Evolutionary conservation across 1,139 yeast genomes (phyloP).

Genomic region (Geotrichum restrictum): DNA sequence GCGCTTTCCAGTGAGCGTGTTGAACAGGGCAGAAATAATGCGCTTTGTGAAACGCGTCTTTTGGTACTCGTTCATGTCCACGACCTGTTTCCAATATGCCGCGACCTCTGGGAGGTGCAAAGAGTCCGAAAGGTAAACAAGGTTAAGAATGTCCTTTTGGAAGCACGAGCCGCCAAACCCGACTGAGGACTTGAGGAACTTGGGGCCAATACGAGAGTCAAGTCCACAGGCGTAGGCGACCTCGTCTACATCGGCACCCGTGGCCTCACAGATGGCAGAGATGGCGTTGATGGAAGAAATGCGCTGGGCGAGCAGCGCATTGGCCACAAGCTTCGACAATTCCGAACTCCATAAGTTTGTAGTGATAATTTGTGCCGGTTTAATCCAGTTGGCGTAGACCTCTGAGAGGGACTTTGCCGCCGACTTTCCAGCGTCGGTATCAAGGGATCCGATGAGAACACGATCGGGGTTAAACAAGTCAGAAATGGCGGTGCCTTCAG

Average conservation of each 20-base stretch:
- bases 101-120: slow-evolving; percentile 35
- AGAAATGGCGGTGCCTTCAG: slow-evolving; percentile 32
- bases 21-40: slow-evolving; percentile 30
- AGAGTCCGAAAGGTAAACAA: slow-evolving; percentile 33
- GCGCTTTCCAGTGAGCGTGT: slow-evolving; percentile 31
- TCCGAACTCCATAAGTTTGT: slow-evolving; percentile 35
- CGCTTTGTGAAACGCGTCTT: slow-evolving; percentile 32
- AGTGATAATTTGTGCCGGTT: slow-evolving; percentile 30
- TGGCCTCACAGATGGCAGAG: slow-evolving; percentile 34
- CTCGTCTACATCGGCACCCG: slow-evolving; percentile 35
- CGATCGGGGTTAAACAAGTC: slow-evolving; percentile 33
- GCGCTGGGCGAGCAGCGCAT: slow-evolving; percentile 34
- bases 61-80: slow-evolving; percentile 34
- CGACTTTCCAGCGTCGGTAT: slow-evolving; percentile 27
- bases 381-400: slow-evolving; percentile 34
- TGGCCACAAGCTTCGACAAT: slow-evolving; percentile 35
- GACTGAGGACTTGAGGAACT: slow-evolving; percentile 32
- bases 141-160: slow-evolving; percentile 33
- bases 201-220: slow-evolving; percentile 33
- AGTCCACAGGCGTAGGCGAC: slow-evolving; percentile 34
- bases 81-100: slow-evolving; percentile 34
- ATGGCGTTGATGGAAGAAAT: slow-evolving; percentile 34
- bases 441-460: slow-evolving; percentile 33
- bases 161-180: slow-evolving; percentile 35
- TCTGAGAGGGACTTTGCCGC: slow-evolving; percentile 33